Evolutionary conservation across 1,284 basidiomycete genomes (phyloP).

Genomic region (Pseudozyma hubeiensis): DNA sequence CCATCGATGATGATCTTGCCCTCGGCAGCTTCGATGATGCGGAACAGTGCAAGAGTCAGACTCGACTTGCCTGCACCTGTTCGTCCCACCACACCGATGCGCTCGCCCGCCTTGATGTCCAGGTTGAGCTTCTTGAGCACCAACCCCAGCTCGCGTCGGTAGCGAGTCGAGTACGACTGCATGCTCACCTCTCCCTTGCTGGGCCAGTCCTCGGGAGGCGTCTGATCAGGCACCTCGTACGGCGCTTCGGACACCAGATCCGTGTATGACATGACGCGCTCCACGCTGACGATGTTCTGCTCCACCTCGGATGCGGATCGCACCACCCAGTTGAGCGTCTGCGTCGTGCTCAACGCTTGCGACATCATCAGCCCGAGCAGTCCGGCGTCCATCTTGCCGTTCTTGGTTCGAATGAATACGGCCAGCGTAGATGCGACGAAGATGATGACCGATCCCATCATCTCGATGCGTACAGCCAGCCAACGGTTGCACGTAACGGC

Average conservation of each 20-base stretch:
- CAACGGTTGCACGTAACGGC: slow-evolving; percentile 79
- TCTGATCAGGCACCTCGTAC: slow-evolving; percentile 66
- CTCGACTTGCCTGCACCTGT: slow-evolving; percentile 94
- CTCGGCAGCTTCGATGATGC: slow-evolving; percentile 75
- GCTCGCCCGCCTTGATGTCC: slow-evolving; percentile 77
- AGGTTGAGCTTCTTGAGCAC: slow-evolving; percentile 81
- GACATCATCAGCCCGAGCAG: slow-evolving; percentile 90
- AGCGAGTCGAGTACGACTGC: slow-evolving; percentile 82
- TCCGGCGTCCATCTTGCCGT: slow-evolving; percentile 81
- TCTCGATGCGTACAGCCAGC: slow-evolving; percentile 76
- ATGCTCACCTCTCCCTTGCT: slow-evolving; percentile 81
- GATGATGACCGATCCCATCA: slow-evolving; percentile 85
- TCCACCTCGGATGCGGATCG: slow-evolving; percentile 89
- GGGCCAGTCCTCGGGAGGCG: slow-evolving; percentile 77
- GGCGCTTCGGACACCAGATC: slow-evolving; percentile 82
- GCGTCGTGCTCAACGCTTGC: slow-evolving; percentile 74
- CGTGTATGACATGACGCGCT: slow-evolving; percentile 75
- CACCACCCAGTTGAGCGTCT: slow-evolving; percentile 79
- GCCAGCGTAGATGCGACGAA: slow-evolving; percentile 79
- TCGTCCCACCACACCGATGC: slow-evolving; percentile 77
- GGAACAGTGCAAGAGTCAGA: slow-evolving; percentile 73
- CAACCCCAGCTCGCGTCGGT: slow-evolving; percentile 82
- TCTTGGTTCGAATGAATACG: slow-evolving; percentile 72
- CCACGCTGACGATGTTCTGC: slow-evolving; percentile 86
- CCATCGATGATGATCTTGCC: slow-evolving; percentile 87